Conservation (phyloP, 371 early-diverging fungal species). For the Syncephalastrum racemosum region DNA sequence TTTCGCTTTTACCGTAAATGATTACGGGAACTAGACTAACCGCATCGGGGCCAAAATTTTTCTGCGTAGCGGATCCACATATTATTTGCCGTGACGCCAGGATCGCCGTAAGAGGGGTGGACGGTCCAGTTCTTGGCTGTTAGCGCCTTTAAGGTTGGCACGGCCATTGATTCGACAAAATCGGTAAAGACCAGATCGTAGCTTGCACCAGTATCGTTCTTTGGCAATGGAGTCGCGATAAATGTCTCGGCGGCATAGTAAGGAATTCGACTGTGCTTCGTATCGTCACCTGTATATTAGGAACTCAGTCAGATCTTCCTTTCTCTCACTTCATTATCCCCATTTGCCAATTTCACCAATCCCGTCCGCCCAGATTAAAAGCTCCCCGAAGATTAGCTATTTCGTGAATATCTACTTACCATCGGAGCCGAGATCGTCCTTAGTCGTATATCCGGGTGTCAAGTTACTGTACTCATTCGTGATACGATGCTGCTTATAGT, state of each 20-base stretch:
- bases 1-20: no score
- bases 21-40: no score
- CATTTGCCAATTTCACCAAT: no score
- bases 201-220: conserved; percentile 12
- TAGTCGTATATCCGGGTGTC: conserved; percentile 59
- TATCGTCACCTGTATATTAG: conserved; percentile 28
- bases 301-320: neutral
- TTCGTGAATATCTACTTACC: conserved; percentile 10
- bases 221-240: conserved; percentile 29
- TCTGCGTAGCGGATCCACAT: conserved; percentile 27
- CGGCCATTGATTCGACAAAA: conserved; percentile 27
- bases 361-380: neutral
- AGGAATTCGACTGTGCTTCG: conserved; percentile 32
- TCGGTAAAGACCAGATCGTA: conserved; percentile 35
- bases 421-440: conserved; percentile 50
- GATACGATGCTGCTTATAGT: conserved; percentile 1
- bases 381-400: neutral
- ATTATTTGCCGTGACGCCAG: conserved; percentile 25
- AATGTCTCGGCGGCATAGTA: conserved; percentile 48
- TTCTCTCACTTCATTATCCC: no score
- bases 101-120: conserved; percentile 16
- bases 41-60: conserved; percentile 11
- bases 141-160: conserved; percentile 23
- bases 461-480: conserved; percentile 10
- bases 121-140: conserved; percentile 27